phyloP scores from a whole-genome alignment of 495 filamentous ascomycete species.

The Parmelia sp. region DNA sequence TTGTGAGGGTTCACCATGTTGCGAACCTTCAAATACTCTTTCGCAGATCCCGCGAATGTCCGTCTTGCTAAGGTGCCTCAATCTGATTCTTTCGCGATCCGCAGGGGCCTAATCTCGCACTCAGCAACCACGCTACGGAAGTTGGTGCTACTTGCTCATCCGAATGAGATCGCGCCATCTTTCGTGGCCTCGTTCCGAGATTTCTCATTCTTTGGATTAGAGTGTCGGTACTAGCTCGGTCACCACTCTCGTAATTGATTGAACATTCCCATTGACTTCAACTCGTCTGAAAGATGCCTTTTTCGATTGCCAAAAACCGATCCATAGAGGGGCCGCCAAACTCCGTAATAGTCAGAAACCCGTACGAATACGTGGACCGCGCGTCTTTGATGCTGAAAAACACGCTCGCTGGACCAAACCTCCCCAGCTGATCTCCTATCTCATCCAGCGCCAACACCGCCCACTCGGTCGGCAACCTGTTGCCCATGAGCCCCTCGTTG shows the following conservation, averaged over 20 bases:
- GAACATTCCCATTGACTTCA: neutral
- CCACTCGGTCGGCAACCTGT: neutral
- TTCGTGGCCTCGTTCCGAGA: too few relatives aligned
- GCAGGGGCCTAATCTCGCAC: too few relatives aligned
- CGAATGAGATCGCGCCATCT: too few relatives aligned
- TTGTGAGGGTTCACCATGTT: too few relatives aligned
- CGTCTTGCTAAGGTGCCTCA: too few relatives aligned
- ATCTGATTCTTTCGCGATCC: too few relatives aligned
- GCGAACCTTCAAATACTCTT: too few relatives aligned
- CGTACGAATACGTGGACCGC: neutral
- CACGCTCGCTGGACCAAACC: neutral
- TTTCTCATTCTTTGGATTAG: too few relatives aligned
- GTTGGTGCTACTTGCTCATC: too few relatives aligned
- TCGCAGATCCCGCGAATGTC: too few relatives aligned
- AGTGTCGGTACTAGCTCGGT: neutral
- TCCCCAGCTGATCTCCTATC: neutral
- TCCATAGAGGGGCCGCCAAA: neutral
- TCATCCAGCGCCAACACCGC: neutral
- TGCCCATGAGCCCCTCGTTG: neutral
- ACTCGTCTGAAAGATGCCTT: neutral
- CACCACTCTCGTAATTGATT: neutral
- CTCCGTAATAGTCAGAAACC: neutral
- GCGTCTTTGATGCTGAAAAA: neutral
- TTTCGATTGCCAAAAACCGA: neutral
- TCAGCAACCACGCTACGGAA: too few relatives aligned